Base-by-base conservation (phyloP, 2,329 filamentous ascomycete species). In the Colletotrichum limetticola region DNA sequence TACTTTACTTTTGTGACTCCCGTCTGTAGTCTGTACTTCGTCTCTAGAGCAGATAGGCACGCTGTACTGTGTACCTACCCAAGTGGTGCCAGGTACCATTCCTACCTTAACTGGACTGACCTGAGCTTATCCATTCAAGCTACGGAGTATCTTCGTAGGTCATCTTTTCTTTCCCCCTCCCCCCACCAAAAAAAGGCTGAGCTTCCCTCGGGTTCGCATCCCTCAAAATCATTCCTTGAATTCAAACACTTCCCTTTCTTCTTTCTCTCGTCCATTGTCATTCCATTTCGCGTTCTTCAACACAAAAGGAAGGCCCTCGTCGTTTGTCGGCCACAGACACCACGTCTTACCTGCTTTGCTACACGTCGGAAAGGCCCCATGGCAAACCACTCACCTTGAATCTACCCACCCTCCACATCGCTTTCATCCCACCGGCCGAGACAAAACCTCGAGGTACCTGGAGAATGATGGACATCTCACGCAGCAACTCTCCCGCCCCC, bases 141-240 rank as follows among this genome's bases (percentile, higher is more conserved):
- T 5, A 35, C 32, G 4, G 32, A 35, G 32, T 35, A 35, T 35
- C 32, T 35, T 35, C 32, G 11, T 35, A 6, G 32, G 28, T n/a
- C 5, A 24, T 32, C 22, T 24, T 30, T 28, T 35, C n/a, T 52
- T 42, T 26, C 19, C 9, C 12, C 8, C 24, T 32, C 55, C 19
- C 32, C 32, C 55, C 32, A 65, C 60, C 70, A 49, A 56, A 72
- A 59, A 63, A 68, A 52, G 66, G 66, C 66, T 56, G 66, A 72
- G 49, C n/a, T 26, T 11, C 35, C 26, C 16, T 57, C 66, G 52
- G 11, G 56, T 35, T 57, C 49, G 26, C 57, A 35, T 67, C 28
- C 22, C 19, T 42, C 14, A 19, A n/a, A 12, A 71, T n/a, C 11
- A 53, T 22, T 26, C 52, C 24, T 35, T 1, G 12, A 35, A 35